Base-by-base conservation (phyloP, 148 eudicot species). In the Chenopodium formosanum region DNA sequence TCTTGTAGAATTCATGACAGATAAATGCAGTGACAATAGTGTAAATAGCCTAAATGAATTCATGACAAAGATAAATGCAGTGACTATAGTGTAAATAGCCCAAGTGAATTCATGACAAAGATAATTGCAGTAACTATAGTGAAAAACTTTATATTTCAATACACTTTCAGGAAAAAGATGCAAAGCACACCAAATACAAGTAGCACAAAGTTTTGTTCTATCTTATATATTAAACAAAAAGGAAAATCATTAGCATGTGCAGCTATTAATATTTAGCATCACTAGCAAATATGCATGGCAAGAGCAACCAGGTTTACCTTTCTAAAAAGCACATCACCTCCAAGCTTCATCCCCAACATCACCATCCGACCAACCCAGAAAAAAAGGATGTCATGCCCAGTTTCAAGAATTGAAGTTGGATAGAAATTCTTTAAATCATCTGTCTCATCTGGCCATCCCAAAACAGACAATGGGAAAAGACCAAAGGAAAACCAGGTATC, bases 311-410 rank as follows among this genome's bases (percentile, higher is more conserved):
- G 50, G 66, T 82, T 81, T 82, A 96, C 99, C 94, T 92, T 94
- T 83, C 73, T 86, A 78, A 96, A 96, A 31, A 97, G 99, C 69
- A 96, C 90, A 79, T 94, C 90, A 73, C 98, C 97, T 77, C 94
- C 93, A 73, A 96, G 90, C 83, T 90, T 96, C 77, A 78, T 88
- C 73, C 97, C 93, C 77, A 94, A 58, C 99, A 96, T 96, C 64
- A 94, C 99, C 99, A 96, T 96, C 44, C 97, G 95, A 31, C 98
- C 98, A 79, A 94, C 99, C 98, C 99, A 92, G 84, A 96, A 96
- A 53, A 96, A 96, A 22, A 96, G 93, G 84, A 96, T 96, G 82
- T 96, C 99, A 78, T 92, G 99, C 34, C 99, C 99, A 69, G 98
- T 96, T 90, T 96, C 99, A 78, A 96, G 99, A 80, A 91, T 92